These are phyloP conservation scores for Fomitopsis pinicola DNA, from an alignment of 1,284 basidiomycete species.

Conservation along the genomic window DNA sequence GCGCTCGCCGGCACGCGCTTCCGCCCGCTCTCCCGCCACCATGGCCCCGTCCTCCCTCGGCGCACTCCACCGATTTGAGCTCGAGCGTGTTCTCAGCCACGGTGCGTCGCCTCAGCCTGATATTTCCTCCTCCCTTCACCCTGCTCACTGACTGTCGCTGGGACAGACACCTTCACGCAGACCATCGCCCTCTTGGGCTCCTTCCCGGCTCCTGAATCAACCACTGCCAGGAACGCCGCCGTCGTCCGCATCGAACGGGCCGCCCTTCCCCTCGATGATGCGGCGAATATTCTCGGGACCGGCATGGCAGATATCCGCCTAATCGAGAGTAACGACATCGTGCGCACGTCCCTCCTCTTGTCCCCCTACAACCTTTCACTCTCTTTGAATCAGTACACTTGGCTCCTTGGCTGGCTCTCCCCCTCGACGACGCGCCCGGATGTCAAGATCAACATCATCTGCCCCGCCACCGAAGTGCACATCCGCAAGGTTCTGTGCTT, in stretches of 20 bases:
- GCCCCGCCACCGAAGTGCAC: conserved; percentile 80
- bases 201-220: not conserved
- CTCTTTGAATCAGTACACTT: conserved; percentile 31
- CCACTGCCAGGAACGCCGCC: conserved; percentile 27
- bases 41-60: not conserved
- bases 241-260: conserved; percentile 63
- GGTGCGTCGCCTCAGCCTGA: not conserved
- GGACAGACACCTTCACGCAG: conserved; percentile 4
- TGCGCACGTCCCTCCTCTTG: conserved; percentile 15
- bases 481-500: conserved; percentile 58
- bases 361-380: not conserved
- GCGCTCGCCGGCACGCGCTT: too few relatives aligned
- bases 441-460: conserved; percentile 69
- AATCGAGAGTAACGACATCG: conserved; percentile 47
- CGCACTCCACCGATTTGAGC: not conserved
- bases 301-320: conserved; percentile 29
- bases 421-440: conserved; percentile 34
- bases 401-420: conserved; percentile 41
- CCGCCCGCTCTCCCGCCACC: too few relatives aligned
- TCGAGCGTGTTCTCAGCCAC: conserved; percentile 1
- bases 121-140: not conserved
- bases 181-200: conserved; percentile 6
- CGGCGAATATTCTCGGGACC: conserved; percentile 11
- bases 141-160: not conserved
- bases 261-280: conserved; percentile 37